Conservation (phyloP, 139 green algal genomes). For the Chlamydomonas asymmetrica region DNA sequence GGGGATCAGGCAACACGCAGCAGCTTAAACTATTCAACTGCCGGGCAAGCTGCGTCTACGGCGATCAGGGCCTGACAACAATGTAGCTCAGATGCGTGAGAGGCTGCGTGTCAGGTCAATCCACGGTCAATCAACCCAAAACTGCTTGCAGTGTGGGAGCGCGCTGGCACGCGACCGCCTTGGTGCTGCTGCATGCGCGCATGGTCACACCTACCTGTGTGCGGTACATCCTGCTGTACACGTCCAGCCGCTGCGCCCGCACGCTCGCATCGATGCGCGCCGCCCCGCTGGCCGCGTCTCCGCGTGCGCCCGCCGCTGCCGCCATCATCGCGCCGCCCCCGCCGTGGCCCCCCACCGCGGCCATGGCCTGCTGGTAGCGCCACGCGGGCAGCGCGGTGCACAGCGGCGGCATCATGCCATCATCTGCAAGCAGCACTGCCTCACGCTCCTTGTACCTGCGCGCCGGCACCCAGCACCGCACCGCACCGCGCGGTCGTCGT, state of each 20-base stretch:
- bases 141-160: too few species aligned
- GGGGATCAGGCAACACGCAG: background rate
- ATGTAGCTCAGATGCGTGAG: too few species aligned
- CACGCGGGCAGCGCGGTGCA: background rate
- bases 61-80: too few species aligned
- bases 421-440: slow-evolving; percentile 33
- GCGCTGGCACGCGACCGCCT: too few species aligned
- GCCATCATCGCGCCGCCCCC: too few species aligned
- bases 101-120: too few species aligned
- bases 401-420: slow-evolving; percentile 33
- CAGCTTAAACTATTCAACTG: too few species aligned
- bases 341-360: background rate
- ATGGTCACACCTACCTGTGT: slow-evolving; percentile 13
- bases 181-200: background rate
- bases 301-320: background rate
- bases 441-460: slow-evolving; percentile 41
- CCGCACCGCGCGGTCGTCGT: background rate
- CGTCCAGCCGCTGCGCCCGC: slow-evolving; percentile 10
- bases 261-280: background rate
- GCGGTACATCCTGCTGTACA: slow-evolving; percentile 23
- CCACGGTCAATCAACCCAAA: too few species aligned
- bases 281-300: background rate
- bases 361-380: slow-evolving; percentile 2
- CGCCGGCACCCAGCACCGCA: slow-evolving; percentile 11
- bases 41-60: too few species aligned